Percentiles rank a stretch among this genome's conserved stretches.
Conservation (phyloP, 2,329 filamentous ascomycete genomes). For the Fusarium hainanense region DNA sequence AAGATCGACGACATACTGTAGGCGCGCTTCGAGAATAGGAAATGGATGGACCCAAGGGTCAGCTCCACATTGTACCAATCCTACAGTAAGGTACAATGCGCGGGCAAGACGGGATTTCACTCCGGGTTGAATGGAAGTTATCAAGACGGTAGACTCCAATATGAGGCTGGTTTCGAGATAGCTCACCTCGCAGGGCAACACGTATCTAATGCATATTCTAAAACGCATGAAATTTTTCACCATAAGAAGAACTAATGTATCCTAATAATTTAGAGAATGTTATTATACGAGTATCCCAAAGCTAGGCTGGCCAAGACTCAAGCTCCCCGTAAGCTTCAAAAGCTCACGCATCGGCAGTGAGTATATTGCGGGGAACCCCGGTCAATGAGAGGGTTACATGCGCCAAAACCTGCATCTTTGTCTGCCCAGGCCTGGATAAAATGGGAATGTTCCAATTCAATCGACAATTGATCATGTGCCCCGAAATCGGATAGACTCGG, state of each 20-base stretch:
- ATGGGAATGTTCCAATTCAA: slow-evolving; percentile 11
- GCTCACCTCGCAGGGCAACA: not conserved
- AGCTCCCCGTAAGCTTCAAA: not conserved
- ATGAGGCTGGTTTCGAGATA: not conserved
- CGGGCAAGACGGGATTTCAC: slow-evolving; percentile 15
- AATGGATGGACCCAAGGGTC: not conserved
- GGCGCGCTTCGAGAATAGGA: slow-evolving; percentile 5
- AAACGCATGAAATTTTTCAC: not conserved
- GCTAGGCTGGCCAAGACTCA: not conserved
- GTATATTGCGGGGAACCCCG: slow-evolving; percentile 16
- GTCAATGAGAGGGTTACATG: slow-evolving; percentile 20
- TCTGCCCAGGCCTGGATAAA: slow-evolving; percentile 2
- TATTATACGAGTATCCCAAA: not conserved
- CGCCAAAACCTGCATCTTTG: slow-evolving; percentile 5
- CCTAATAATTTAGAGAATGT: not conserved
- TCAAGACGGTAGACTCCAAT: not conserved
- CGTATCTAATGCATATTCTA: not conserved
- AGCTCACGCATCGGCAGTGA: not conserved
- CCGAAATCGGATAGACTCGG: slow-evolving; percentile 31
- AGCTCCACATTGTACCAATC: slow-evolving; percentile 8
- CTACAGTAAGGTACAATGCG: not conserved
- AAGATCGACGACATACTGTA: slow-evolving; percentile 11
- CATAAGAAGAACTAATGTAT: not conserved
- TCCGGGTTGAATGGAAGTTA: slow-evolving; percentile 1
- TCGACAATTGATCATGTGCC: slow-evolving; percentile 26